A percentile compares a stretch with the other conserved stretches of the same genome.
Evolutionary conservation across 2,329 filamentous ascomycete genomes (phyloP).

Genomic region (Alternaria conjuncta): DNA sequence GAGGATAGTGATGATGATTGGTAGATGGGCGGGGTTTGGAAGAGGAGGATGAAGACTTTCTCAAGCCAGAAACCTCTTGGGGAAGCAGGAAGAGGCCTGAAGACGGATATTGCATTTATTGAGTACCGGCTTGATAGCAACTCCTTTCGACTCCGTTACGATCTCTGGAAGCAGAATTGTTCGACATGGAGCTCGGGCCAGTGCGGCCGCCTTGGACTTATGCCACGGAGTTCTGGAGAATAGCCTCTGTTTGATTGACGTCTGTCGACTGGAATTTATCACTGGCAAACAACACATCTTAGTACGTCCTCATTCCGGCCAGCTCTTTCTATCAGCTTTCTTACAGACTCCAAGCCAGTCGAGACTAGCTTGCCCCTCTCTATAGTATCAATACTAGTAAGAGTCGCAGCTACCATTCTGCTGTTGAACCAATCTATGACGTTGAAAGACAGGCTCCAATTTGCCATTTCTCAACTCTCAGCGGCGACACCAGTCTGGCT

Average conservation of each 20-base stretch:
- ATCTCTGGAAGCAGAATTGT: background rate
- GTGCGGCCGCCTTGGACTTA: background rate
- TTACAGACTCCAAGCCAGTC: background rate
- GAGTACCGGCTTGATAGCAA: background rate
- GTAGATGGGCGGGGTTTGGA: background rate
- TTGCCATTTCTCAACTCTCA: background rate
- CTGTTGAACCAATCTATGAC: background rate
- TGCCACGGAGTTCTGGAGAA: background rate
- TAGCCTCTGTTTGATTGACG: background rate
- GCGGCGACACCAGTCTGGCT: background rate
- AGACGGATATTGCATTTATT: background rate
- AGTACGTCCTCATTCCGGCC: background rate
- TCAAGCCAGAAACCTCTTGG: background rate
- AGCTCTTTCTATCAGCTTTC: background rate
- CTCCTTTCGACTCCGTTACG: background rate
- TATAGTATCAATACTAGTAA: background rate
- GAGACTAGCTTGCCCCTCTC: background rate
- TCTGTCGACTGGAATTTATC: background rate
- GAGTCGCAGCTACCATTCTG: background rate
- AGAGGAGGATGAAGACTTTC: background rate
- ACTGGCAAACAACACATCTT: background rate
- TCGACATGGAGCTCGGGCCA: background rate
- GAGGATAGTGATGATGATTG: conserved; percentile 30
- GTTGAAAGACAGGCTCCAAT: background rate
- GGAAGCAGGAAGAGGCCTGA: background rate